These are phyloP conservation scores for Ogataea henricii DNA, from an alignment of 805 yeast species.

Conservation along the genomic window DNA sequence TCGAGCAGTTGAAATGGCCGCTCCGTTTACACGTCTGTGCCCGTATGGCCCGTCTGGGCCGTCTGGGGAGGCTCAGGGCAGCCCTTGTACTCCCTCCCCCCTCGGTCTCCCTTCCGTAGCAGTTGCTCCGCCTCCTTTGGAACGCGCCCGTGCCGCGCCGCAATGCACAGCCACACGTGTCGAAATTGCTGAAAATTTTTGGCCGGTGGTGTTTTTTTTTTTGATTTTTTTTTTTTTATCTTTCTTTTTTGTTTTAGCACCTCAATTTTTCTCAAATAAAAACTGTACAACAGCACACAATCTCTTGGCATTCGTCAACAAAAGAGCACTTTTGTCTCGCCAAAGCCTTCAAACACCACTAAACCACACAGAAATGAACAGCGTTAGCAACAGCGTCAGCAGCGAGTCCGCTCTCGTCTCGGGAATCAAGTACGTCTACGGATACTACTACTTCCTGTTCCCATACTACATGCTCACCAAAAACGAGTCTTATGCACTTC, in stretches of 20 bases:
- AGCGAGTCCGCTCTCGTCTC: conserved; percentile 10
- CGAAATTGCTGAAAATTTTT: background rate
- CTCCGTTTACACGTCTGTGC: too few species aligned
- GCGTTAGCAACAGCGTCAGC: background rate
- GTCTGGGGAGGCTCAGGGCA: too few species aligned
- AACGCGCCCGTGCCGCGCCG: background rate
- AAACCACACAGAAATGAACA: background rate
- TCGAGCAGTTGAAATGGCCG: too few species aligned
- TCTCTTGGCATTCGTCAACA: too few species aligned
- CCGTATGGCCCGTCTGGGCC: too few species aligned
- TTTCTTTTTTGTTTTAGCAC: background rate
- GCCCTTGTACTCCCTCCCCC: too few species aligned
- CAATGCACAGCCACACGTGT: conserved; percentile 1
- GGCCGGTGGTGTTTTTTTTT: too few species aligned
- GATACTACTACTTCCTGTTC: conserved; percentile 44
- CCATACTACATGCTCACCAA: conserved; percentile 53
- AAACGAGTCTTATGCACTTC: conserved; percentile 38
- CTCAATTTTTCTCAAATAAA: too few species aligned
- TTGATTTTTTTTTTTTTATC: background rate
- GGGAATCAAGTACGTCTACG: conserved; percentile 22
- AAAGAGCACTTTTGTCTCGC: too few species aligned
- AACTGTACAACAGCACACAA: too few species aligned
- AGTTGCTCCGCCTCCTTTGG: background rate
- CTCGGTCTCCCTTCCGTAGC: background rate
- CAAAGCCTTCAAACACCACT: too few species aligned